phyloP scores from a whole-genome alignment of 2,329 filamentous ascomycete species.

The Pezicula neosporulosa region DNA sequence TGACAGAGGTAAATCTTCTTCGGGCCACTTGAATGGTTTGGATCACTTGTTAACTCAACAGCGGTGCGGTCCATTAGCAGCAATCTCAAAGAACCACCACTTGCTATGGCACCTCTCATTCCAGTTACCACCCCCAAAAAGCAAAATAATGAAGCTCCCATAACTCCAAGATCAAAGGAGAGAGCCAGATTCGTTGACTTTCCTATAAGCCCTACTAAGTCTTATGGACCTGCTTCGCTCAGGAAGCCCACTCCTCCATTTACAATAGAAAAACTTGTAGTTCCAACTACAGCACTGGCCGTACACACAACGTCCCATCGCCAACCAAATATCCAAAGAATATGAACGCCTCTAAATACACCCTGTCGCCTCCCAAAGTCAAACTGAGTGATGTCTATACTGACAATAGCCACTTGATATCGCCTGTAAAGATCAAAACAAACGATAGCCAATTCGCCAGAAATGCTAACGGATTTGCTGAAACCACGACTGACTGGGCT shows the following conservation, averaged over 20 bases:
- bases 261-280: neutral
- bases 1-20: neutral
- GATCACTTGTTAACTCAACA: no score
- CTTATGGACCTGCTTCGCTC: neutral
- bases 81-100: no score
- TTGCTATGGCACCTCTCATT: no score
- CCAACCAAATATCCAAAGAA: neutral
- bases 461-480: neutral
- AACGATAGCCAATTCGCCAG: neutral
- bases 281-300: no score
- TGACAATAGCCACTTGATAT: neutral
- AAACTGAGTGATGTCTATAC: conserved; percentile 1
- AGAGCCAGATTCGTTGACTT: neutral
- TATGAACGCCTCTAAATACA: neutral
- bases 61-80: no score
- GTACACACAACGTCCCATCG: no score
- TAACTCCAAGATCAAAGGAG: neutral
- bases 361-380: neutral
- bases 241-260: neutral
- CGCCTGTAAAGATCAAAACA: no score
- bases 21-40: no score
- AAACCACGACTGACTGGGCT: no score
- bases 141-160: no score
- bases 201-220: neutral
- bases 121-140: no score